Percentiles rank a stretch among this genome's conserved stretches.
These are phyloP conservation scores for Marchantia polymorpha DNA, from an alignment of 225 moss, liverwort and hornwort species.

Conservation along the genomic window DNA sequence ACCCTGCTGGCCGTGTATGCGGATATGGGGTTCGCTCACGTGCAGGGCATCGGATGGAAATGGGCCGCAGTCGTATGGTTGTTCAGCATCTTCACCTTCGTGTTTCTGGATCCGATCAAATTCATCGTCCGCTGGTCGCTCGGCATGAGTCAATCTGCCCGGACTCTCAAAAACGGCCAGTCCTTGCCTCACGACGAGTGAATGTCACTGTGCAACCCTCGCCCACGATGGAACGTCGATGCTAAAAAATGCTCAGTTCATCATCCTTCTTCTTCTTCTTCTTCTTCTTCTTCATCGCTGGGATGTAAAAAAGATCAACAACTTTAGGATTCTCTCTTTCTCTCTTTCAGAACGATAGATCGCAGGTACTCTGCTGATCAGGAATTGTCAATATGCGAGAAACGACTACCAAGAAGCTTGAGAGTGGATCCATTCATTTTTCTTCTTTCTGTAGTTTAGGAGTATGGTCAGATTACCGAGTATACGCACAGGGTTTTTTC, in stretches of 20 bases:
- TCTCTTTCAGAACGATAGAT: background rate
- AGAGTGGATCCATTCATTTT: background rate
- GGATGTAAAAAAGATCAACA: background rate
- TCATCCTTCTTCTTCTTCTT: too few relatives aligned
- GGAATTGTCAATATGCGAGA: background rate
- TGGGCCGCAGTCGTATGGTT: constrained; percentile 20
- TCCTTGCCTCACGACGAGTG: constrained; percentile 14
- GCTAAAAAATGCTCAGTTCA: background rate
- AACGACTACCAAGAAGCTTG: background rate
- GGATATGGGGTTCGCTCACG: constrained; percentile 8
- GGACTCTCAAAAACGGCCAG: background rate
- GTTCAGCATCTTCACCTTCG: constrained; percentile 1
- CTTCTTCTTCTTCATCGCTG: background rate
- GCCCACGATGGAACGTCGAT: background rate
- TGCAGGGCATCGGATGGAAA: constrained; percentile 15
- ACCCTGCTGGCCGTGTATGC: constrained; percentile 17
- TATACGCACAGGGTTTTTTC: background rate
- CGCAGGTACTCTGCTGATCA: background rate
- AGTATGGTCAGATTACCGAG: background rate
- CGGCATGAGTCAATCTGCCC: constrained; percentile 3
- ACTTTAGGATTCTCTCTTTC: background rate
- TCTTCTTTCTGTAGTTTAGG: background rate
- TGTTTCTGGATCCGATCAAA: constrained; percentile 22
- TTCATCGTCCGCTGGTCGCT: constrained; percentile 15
- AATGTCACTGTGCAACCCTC: background rate